These are phyloP conservation scores for Hypsizygus ulmarius DNA, from an alignment of 1,284 basidiomycete genomes.

Conservation along the genomic window DNA sequence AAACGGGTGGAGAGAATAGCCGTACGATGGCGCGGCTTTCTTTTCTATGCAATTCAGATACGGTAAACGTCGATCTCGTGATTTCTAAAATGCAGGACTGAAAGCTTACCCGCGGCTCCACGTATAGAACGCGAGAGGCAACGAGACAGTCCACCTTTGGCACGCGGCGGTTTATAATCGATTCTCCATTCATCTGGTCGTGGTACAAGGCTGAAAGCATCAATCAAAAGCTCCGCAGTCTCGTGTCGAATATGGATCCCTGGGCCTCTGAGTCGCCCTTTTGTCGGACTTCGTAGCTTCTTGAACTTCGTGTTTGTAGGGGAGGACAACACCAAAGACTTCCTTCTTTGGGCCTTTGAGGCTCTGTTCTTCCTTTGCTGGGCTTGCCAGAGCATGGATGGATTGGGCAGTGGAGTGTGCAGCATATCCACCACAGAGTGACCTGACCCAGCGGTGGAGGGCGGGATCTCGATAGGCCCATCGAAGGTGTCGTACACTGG, in stretches of 20 bases:
- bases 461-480: no score
- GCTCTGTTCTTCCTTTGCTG: neutral
- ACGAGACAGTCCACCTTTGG: neutral
- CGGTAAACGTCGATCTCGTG: neutral
- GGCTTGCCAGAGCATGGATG: no score
- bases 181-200: slow-evolving; percentile 19
- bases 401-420: no score
- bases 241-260: neutral
- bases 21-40: neutral
- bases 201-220: slow-evolving; percentile 14
- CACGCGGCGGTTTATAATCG: slow-evolving; percentile 18
- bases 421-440: no score
- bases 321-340: neutral
- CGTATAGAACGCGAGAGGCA: slow-evolving; percentile 2
- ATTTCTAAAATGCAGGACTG: no score
- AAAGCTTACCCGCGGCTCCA: slow-evolving; percentile 4
- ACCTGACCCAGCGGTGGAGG: no score
- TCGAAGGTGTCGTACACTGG: no score
- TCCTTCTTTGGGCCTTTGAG: neutral
- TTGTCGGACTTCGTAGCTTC: neutral
- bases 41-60: neutral
- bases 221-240: slow-evolving; percentile 4
- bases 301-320: neutral
- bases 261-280: neutral
- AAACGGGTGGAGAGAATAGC: slow-evolving; percentile 14